Conservation (phyloP, 371 early-diverging fungal genomes). For the Lichtheimia ramosa region DNA sequence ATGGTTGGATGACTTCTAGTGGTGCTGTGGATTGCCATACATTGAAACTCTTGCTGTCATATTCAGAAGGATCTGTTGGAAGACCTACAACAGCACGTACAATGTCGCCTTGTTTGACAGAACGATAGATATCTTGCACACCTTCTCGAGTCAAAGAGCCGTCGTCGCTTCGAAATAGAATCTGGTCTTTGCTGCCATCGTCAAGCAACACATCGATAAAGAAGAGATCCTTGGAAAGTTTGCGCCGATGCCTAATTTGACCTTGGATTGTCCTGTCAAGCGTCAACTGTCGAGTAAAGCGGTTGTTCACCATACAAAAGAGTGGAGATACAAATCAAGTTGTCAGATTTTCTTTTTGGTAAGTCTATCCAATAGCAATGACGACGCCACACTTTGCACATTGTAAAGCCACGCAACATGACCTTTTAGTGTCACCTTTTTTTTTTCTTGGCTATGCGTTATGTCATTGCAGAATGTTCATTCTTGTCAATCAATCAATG, state of each 20-base stretch:
- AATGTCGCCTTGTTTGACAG: conserved; percentile 33
- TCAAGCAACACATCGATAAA: conserved; percentile 49
- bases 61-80: conserved; percentile 37
- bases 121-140: conserved; percentile 32
- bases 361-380: too few relatives aligned
- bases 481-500: too few relatives aligned
- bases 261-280: conserved; percentile 21
- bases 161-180: conserved; percentile 55
- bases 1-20: conserved; percentile 35
- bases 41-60: conserved; percentile 19
- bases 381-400: too few relatives aligned
- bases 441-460: too few relatives aligned
- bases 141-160: conserved; percentile 16
- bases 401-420: too few relatives aligned
- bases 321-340: neutral
- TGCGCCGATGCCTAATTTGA: conserved; percentile 49
- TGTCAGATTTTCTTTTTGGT: too few relatives aligned
- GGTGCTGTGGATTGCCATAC: conserved; percentile 46
- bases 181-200: conserved; percentile 31
- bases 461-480: too few relatives aligned
- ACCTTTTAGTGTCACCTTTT: too few relatives aligned
- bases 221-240: conserved; percentile 42
- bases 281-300: conserved; percentile 6
- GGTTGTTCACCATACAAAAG: neutral
- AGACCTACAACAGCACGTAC: conserved; percentile 31